A percentile compares a stretch with the other conserved stretches of the same genome.
Conservation (phyloP, 2,329 filamentous ascomycete species). For the Phaeosphaeria sp. region DNA sequence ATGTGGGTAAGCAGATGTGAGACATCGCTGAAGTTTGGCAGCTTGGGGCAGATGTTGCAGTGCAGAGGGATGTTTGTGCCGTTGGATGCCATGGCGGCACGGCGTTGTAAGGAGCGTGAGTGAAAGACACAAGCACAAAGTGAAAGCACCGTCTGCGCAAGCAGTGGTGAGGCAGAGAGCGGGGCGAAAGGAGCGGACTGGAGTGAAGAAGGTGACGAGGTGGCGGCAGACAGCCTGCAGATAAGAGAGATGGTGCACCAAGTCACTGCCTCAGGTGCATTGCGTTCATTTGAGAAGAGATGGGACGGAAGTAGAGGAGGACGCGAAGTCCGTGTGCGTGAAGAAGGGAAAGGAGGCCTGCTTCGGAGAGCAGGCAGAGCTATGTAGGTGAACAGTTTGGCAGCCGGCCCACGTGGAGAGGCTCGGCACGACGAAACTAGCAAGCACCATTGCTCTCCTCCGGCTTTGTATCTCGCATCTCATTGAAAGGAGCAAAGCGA, state of each 20-base stretch:
- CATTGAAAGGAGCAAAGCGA: slow-evolving; percentile 58
- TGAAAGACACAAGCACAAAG: slow-evolving; percentile 22
- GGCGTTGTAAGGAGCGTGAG: slow-evolving; percentile 34
- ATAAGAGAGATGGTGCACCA: slow-evolving; percentile 30
- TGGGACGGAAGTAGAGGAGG: slow-evolving; percentile 19
- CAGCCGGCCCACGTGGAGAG: slow-evolving; percentile 39
- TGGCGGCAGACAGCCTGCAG: slow-evolving; percentile 31
- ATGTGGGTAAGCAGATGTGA: slow-evolving; percentile 93
- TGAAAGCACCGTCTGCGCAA: slow-evolving; percentile 38
- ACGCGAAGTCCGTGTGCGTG: slow-evolving; percentile 12
- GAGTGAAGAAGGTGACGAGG: slow-evolving; percentile 41
- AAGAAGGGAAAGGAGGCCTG: slow-evolving; percentile 32
- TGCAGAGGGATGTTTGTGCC: slow-evolving; percentile 67
- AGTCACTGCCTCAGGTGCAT: slow-evolving; percentile 32
- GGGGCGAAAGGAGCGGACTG: slow-evolving; percentile 47
- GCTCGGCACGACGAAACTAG: slow-evolving; percentile 32
- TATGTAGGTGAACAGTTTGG: slow-evolving; percentile 37
- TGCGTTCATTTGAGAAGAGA: slow-evolving; percentile 23
- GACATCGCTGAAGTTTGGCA: slow-evolving; percentile 83
- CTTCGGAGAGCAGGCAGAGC: slow-evolving; percentile 27
- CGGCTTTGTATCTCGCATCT: slow-evolving; percentile 73
- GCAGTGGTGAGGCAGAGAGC: slow-evolving; percentile 29
- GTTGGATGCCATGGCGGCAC: slow-evolving; percentile 46
- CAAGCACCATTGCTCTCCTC: slow-evolving; percentile 63
- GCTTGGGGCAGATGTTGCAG: slow-evolving; percentile 84